Base-by-base conservation (phyloP, 2,329 filamentous ascomycete species). In the Pseudocercospora cruenta region DNA sequence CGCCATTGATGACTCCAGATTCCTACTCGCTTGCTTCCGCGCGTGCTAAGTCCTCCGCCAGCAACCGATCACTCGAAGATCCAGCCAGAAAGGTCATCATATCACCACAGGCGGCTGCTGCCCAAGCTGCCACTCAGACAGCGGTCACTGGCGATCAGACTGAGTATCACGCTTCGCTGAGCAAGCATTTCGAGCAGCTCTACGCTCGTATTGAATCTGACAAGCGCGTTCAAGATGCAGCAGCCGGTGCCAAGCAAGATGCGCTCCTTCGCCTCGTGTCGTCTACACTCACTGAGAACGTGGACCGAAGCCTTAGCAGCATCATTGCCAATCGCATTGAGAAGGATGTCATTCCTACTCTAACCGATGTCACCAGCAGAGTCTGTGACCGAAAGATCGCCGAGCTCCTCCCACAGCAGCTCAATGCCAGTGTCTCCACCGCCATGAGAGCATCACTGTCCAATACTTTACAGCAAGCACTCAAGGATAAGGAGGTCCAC, bases 291-390 rank as follows among this genome's bases (percentile, higher is more conserved):
- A 87, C 87, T 10, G 88, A 90, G 67, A 91, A 91, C 64, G 87
- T 92, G 24, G 89, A 92, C 78, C 89, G 91, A 73, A 91, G 92
- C 22, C 85, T 97, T 43, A 85, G 88, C 67, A 89, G 88, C 67
- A 91, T 96, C 71, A 89, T 97, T 59, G 87, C 88, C 55, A 85
- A 88, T 57, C 91, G 91, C 77, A 92, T 97, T 70, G 87, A 92
- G 67, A 85, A 88, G 63, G 85, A 88, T 14, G 87, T 97, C 53
- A 83, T 97, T 60, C 94, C 95, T 10, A 84, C 89, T 33, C 82
- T 98, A 64, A 86, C 88, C 47, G 85, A 89, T 60, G 84, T 89
- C 49, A 88, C 91, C 14, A 84, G 87, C 53, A 86, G 88, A 67
- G 86, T 90, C 4, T 84, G 97, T 28, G 86, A 90, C 62, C 89